These are phyloP conservation scores for Linanthus parryae DNA, from an alignment of 148 eudicot genomes.

Conservation along the genomic window DNA sequence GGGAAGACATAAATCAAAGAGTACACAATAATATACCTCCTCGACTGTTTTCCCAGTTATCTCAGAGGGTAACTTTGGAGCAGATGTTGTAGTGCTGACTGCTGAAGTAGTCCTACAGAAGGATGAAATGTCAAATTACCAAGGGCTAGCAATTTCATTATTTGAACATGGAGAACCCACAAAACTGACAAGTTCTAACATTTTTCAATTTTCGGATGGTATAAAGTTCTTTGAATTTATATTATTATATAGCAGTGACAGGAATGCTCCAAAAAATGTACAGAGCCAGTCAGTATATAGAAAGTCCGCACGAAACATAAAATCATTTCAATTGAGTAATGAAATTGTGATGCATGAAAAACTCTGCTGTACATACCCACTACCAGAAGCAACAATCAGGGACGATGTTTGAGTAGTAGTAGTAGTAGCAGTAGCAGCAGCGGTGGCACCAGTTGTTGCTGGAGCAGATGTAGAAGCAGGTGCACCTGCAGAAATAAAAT, in stretches of 20 bases:
- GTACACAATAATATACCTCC: constrained; percentile 48
- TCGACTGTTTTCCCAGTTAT: constrained; percentile 91
- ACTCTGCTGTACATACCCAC: constrained; percentile 53
- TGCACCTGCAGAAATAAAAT: constrained; percentile 19
- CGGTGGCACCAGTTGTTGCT: constrained; percentile 27
- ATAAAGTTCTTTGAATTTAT: too few species aligned
- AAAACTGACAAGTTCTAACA: neutral
- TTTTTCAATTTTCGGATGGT: neutral
- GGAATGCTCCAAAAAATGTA: neutral
- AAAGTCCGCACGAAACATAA: neutral
- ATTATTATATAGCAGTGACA: neutral
- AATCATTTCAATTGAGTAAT: neutral
- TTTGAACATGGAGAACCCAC: neutral
- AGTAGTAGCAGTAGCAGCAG: too few species aligned
- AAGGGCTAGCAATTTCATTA: neutral
- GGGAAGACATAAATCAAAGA: neutral
- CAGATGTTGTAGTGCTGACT: constrained; percentile 32
- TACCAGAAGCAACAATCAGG: constrained; percentile 49
- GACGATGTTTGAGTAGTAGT: constrained; percentile 44
- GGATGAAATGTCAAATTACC: constrained; percentile 9
- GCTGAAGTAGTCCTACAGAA: constrained; percentile 58
- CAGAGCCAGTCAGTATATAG: neutral
- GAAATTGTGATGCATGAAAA: neutral
- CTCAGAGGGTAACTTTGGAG: constrained; percentile 89
- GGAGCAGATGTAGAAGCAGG: constrained; percentile 35